Conservation (phyloP, 495 filamentous ascomycete genomes). For the Aspergillus mulundensis region DNA sequence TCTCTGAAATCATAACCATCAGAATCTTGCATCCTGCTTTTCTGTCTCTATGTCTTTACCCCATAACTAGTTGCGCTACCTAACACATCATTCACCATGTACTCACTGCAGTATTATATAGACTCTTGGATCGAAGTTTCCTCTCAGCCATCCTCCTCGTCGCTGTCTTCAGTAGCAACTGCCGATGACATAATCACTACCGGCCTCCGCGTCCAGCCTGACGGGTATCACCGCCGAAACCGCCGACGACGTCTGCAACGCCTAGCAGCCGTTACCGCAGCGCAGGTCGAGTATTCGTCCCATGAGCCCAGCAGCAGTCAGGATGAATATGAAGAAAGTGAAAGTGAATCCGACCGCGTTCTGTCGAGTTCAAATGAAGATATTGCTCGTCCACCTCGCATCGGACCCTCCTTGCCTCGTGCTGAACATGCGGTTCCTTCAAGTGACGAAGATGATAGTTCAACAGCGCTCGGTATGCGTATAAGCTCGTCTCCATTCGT, state of each 20-base stretch:
- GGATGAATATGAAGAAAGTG: slow-evolving; percentile 84
- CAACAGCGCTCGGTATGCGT: slow-evolving; percentile 70
- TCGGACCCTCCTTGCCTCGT: slow-evolving; percentile 20
- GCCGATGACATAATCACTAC: slow-evolving; percentile 86
- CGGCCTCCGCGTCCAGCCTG: slow-evolving; percentile 65
- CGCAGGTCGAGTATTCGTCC: slow-evolving; percentile 47
- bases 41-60: slow-evolving; percentile 6
- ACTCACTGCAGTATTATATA: slow-evolving; percentile 56
- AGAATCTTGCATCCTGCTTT: slow-evolving; percentile 16
- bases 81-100: slow-evolving; percentile 32
- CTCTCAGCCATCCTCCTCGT: slow-evolving; percentile 89
- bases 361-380: slow-evolving; percentile 85
- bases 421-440: slow-evolving; percentile 41
- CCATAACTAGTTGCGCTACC: slow-evolving; percentile 14
- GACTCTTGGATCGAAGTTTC: slow-evolving; percentile 97
- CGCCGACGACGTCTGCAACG: slow-evolving; percentile 54
- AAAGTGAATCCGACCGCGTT: slow-evolving; percentile 77
- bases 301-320: slow-evolving; percentile 65
- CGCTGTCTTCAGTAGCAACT: slow-evolving; percentile 69
- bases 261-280: slow-evolving; percentile 39
- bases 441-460: slow-evolving; percentile 70
- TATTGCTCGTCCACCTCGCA: slow-evolving; percentile 37
- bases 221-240: slow-evolving; percentile 38
- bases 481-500: slow-evolving; percentile 61
- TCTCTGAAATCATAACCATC: slow-evolving; percentile 1